A percentile compares a stretch with the other conserved stretches of the same genome.
Conservation (phyloP, 306 rosid genomes). For the Ormosia emarginata region DNA sequence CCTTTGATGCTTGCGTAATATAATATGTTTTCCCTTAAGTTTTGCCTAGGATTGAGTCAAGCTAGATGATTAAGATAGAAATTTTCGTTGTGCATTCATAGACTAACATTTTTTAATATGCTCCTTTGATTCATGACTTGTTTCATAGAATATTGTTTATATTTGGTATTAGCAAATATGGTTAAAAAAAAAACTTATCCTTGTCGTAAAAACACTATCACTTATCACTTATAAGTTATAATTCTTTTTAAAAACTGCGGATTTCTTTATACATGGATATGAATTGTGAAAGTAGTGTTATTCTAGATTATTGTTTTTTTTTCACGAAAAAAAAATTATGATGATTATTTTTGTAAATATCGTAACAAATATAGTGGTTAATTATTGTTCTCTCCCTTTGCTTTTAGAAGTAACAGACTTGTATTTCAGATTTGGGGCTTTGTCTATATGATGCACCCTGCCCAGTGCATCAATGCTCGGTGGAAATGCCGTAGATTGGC, state of each 20-base stretch:
- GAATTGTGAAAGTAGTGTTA: background rate
- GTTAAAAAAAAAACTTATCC: background rate
- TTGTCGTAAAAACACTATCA: background rate
- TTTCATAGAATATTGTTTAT: background rate
- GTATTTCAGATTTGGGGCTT: background rate
- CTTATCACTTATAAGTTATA: background rate
- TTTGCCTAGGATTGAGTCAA: constrained; percentile 3
- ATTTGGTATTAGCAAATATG: background rate
- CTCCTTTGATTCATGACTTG: background rate
- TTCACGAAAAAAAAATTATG: too few relatives aligned
- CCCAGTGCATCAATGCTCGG: too few relatives aligned
- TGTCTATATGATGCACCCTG: too few relatives aligned
- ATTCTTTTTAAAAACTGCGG: background rate
- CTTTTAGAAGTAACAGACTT: background rate
- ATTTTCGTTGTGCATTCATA: constrained; percentile 24
- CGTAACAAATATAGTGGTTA: background rate
- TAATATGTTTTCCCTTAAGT: background rate
- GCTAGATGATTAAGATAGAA: constrained; percentile 10
- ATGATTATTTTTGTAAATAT: background rate
- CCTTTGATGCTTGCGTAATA: background rate
- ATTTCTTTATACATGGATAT: background rate
- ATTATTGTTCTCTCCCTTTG: background rate
- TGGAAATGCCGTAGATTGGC: too few relatives aligned
- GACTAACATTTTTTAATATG: background rate
- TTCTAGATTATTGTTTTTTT: background rate